Base-by-base conservation (phyloP, 2,329 filamentous ascomycete genomes). In the Phialophora tarda region DNA sequence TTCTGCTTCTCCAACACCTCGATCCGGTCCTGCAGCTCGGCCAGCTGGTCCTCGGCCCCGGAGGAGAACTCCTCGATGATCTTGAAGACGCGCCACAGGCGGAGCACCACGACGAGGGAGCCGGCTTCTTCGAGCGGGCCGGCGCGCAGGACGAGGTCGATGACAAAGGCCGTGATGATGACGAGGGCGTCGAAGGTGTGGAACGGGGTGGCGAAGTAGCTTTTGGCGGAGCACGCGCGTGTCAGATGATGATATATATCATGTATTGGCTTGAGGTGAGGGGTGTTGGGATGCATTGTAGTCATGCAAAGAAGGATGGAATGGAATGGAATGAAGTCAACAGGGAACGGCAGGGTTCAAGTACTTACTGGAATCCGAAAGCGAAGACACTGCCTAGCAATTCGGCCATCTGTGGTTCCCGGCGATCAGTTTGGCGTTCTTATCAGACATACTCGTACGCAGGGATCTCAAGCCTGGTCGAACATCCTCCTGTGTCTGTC, bases 11-110 rank as follows among this genome's bases (percentile, higher is more conserved):
- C 61, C 55, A 72, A 76, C 28, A 81, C 77, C 57, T 83, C 81
- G 28, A 90, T 78, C 62, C 81, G 77, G 59, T 81, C 76, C 69
- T 85, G 80, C 47, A 90, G 77, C 10, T 82, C 81, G 68, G 88
- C 87, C 78, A 87, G 84, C 74, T 86, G 81, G 76, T 90, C 88
- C 41, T 85, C 78, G 1, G 87, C 87, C 8, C 86, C 87, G 6
- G 88, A 82, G 32, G 84, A 85, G 67, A 90, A 81, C 76, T 91
- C 89, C 73, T 91, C 87, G 6, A 89, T 85, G 59, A 91, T 89
- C 79, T 91, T 90, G 74, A 90, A 86, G 53, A 91, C 83, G 17
- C 89, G 83, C 86, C 88, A 90, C 3, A 91, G 79, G 61, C 89
- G 85, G 53, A 91, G 78, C 3, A 90, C 81, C 30, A 91, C 82